Evolutionary conservation across 352 stramenopile genomes (phyloP), one percentile per base, ranked within the genome.

Genomic region (Globisporangium nunn): DNA sequence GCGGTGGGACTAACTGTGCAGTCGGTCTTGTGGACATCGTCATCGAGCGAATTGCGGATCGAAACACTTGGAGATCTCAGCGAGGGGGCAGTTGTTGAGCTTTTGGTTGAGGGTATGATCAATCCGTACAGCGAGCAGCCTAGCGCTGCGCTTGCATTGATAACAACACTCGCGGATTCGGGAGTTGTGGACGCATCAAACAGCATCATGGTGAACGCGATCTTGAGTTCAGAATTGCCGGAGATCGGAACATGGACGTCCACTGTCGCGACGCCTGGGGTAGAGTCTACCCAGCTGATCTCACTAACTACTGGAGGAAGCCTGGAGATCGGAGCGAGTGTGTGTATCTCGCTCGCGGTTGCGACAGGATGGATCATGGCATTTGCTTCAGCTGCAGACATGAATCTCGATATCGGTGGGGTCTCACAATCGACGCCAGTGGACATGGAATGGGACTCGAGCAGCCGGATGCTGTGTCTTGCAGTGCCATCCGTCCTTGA

Each of bases 151-250:
- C 64, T 80, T 18, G 58, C 28, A 14, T 53, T 89, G 11, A 64
- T 39, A 11, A 87, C 68, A 10, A 66, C 53, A 10, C 62, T 89
- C 1, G 41, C 71, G 18, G 77, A 85, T 50, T 54, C 41, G 0
- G 74, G 76, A 0, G 35, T 81, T 14, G 77, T 89, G 15, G 75
- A 80, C 14, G 71, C 78, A 37, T 85, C 76, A 0, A 63, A 50
- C 6, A 37, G 70, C 30, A 67, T 89, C 18, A 17, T 44, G 1
- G 56, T 87, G 3, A 86, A 86, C 46, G 31, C 59, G 3, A 85
- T 87, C 50, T 47, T 56, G 7, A 72, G 63, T 6, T 62, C 68
- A 6, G 28, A 40, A 23, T 50, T 89, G 2, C 33, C 63, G 6
- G 41, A 41, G 1, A 47, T 58, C 28, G 77, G 64, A 3, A 57